phyloP scores from a whole-genome alignment of 495 filamentous ascomycete genomes.

The Thozetella sp. region DNA sequence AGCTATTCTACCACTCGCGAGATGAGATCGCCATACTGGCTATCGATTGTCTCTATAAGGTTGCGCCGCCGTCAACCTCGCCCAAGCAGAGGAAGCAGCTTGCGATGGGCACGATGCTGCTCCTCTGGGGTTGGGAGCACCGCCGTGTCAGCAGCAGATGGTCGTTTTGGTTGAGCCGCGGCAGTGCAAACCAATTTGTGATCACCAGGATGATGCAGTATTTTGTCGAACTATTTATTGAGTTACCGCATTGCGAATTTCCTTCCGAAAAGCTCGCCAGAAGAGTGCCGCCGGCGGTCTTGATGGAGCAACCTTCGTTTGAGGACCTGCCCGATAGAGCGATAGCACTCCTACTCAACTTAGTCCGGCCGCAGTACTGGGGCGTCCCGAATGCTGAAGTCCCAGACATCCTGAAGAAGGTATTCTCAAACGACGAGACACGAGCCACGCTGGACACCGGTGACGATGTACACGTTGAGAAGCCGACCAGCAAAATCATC shows the following conservation, averaged over 20 bases:
- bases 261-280: slow-evolving; percentile 70
- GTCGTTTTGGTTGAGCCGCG: slow-evolving; percentile 20
- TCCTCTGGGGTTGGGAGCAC: slow-evolving; percentile 93
- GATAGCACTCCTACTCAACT: slow-evolving; percentile 76
- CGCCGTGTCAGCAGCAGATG: slow-evolving; percentile 63
- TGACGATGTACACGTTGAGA: slow-evolving; percentile 83
- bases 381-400: slow-evolving; percentile 90
- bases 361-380: slow-evolving; percentile 89
- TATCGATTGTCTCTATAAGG: slow-evolving; percentile 84
- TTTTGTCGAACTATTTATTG: slow-evolving; percentile 89
- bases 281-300: slow-evolving; percentile 40
- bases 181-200: slow-evolving; percentile 54
- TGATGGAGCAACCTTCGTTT: slow-evolving; percentile 48
- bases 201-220: slow-evolving; percentile 90
- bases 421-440: slow-evolving; percentile 71
- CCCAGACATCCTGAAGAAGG: slow-evolving; percentile 82
- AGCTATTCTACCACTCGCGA: slow-evolving; percentile 93
- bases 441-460: slow-evolving; percentile 76
- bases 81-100: slow-evolving; percentile 93
- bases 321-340: slow-evolving; percentile 85
- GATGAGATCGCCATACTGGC: slow-evolving; percentile 89
- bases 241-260: slow-evolving; percentile 79
- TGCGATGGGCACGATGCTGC: slow-evolving; percentile 81
- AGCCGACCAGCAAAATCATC: slow-evolving; percentile 78
- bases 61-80: slow-evolving; percentile 79